Base-by-base conservation (phyloP, 352 stramenopile species). In the Pythium periplocum region DNA sequence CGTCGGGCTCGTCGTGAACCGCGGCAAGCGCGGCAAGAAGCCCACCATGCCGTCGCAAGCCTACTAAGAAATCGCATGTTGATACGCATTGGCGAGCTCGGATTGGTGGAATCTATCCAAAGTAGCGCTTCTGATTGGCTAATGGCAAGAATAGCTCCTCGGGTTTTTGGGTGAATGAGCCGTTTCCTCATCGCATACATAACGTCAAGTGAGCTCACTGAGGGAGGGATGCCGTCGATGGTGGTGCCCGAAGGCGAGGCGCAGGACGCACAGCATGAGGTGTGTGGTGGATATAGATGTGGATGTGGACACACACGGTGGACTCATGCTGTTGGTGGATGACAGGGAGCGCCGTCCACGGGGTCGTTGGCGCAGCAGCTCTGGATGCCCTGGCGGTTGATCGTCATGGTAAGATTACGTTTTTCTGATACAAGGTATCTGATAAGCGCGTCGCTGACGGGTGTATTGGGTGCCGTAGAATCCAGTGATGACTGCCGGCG, bases 1-100 rank as follows among this genome's bases (percentile, higher is more conserved):
- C 43, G 75, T 90, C 9, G 80, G 76, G 3, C 66, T 93, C n/a
- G 72, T 91, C 47, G 67, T 93, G 53, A 93, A 90, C 59, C 69
- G 77, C 43, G 78, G 69, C 43, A 87, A 86, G 55, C 83, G 78
- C 35, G 79, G 71, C 46, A 89, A 90, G 65, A 90, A 86, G 48
- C 33, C 62, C 0, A 26, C 17, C 17, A 26, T 26, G 17, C 17
- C 17, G 17, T 26, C 17, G 17, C 17, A 26, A 26, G 17, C 17
- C 17, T 26, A 26, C 17, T 26, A 26, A 26, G 17, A 26, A 26
- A 26, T 26, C 17, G 17, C 17, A 26, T 26, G 17, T 26, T 26
- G 17, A 26, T 26, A 26, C 17, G 17, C 17, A 26, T 26, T 26
- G 17, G 17, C 17, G 17, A 26, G 17, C 17, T 26, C 17, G 17